Evolutionary conservation across 1,284 basidiomycete species (phyloP).

Genomic region (Grifola frondosa): DNA sequence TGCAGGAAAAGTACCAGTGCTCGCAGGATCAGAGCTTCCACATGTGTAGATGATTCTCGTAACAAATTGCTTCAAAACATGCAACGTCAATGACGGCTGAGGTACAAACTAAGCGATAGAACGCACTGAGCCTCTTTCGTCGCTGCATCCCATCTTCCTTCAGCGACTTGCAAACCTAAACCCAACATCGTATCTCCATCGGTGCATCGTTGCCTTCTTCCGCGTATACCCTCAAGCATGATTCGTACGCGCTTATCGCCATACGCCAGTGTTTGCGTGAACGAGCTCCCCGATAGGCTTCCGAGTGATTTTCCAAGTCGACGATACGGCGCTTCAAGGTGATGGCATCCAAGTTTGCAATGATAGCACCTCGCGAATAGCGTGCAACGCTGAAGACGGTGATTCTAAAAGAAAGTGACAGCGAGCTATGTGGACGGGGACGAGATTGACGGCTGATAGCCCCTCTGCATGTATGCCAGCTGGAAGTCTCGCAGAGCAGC

Average conservation of each 20-base stretch:
- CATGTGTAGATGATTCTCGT: background rate
- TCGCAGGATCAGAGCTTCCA: constrained; percentile 10
- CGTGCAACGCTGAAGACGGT: constrained; percentile 10
- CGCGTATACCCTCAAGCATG: constrained; percentile 8
- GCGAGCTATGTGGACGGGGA: constrained; percentile 11
- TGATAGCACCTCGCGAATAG: constrained; percentile 12
- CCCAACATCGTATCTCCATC: constrained; percentile 17
- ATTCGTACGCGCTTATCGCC: constrained; percentile 16
- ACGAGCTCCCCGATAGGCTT: constrained; percentile 10
- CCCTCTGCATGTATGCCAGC: constrained; percentile 4
- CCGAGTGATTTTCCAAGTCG: constrained; percentile 12
- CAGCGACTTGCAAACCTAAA: constrained; percentile 15
- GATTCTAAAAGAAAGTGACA: constrained; percentile 16
- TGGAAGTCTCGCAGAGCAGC: constrained; percentile 17
- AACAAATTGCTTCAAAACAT: constrained; percentile 3
- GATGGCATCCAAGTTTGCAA: constrained; percentile 7
- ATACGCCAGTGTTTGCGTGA: constrained; percentile 19
- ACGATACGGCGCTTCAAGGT: constrained; percentile 7
- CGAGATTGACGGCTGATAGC: background rate
- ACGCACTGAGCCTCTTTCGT: constrained; percentile 12
- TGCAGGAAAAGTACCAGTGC: constrained; percentile 14
- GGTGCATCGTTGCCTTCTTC: constrained; percentile 13
- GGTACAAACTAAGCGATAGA: background rate
- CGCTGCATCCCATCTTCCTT: constrained; percentile 15
- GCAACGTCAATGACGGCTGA: background rate